Evolutionary conservation across 163 green algal species (phyloP).

Genomic region (Smithsoniella earleae): DNA sequence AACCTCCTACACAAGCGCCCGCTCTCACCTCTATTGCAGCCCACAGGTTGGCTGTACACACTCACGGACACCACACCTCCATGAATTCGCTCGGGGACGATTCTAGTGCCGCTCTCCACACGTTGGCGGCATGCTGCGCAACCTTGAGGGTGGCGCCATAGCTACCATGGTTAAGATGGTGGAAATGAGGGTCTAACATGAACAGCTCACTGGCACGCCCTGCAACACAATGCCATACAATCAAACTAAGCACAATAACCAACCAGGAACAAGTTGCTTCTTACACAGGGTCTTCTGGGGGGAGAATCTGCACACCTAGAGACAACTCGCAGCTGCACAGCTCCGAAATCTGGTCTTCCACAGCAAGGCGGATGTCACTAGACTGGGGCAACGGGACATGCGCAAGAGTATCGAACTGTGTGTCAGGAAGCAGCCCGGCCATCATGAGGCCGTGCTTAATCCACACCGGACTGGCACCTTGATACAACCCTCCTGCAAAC

Average conservation of each 20-base stretch:
- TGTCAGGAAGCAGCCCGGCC: background rate
- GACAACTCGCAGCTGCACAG: background rate
- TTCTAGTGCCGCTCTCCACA: constrained; percentile 29
- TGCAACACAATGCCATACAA: background rate
- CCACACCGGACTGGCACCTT: background rate
- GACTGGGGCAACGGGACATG: background rate
- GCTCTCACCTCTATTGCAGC: too few relatives aligned
- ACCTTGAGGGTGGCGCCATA: constrained; percentile 49
- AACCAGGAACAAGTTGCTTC: background rate
- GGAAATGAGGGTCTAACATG: constrained; percentile 36
- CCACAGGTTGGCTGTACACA: too few relatives aligned
- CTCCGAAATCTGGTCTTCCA: background rate
- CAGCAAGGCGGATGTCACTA: background rate
- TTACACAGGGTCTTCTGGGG: background rate
- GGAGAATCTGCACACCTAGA: background rate
- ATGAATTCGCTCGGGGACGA: constrained; percentile 43
- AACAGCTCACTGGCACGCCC: constrained; percentile 39
- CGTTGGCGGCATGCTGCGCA: background rate
- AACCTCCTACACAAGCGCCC: background rate
- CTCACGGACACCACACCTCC: constrained; percentile 38
- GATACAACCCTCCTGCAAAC: background rate
- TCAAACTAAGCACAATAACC: background rate
- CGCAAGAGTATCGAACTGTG: background rate
- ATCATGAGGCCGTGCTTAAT: background rate
- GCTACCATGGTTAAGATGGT: constrained; percentile 59